These are phyloP conservation scores for Hypoxylon sp. DNA, from an alignment of 2,329 filamentous ascomycete species.

Conservation along the genomic window DNA sequence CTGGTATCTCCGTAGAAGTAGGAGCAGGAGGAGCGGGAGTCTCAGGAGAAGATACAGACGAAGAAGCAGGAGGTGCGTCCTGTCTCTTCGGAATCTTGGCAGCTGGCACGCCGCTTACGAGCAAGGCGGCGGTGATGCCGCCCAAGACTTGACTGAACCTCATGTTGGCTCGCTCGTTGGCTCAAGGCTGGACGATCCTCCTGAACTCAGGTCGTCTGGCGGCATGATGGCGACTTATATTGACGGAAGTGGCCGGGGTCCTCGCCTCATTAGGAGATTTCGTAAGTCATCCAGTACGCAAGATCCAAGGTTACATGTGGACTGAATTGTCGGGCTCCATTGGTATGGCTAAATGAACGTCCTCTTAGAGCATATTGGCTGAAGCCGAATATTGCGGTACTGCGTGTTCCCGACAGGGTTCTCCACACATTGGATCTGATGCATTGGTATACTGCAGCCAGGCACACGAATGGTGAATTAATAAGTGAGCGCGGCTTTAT, in stretches of 20 bases:
- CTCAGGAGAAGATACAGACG: conserved; percentile 13
- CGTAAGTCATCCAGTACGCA: conserved; percentile 12
- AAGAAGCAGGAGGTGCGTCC: conserved; percentile 21
- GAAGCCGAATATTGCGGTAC: conserved; percentile 41
- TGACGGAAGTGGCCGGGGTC: conserved; percentile 8
- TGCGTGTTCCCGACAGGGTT: conserved; percentile 46
- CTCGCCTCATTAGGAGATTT: conserved; percentile 24
- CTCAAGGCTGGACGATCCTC: conserved; percentile 38
- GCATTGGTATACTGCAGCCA: conserved; percentile 26
- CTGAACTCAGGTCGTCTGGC: conserved; percentile 24
- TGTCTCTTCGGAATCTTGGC: conserved; percentile 40
- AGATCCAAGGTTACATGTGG: conserved; percentile 34
- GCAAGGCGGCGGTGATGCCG: conserved; percentile 45
- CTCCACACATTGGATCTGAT: conserved; percentile 47
- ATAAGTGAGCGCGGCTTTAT: conserved; percentile 18
- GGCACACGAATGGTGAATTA: conserved; percentile 36
- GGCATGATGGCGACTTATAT: conserved; percentile 40
- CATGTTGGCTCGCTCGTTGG: conserved; percentile 42
- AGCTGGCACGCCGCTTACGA: conserved; percentile 45
- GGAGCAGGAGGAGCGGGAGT: conserved; percentile 25
- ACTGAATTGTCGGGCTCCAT: conserved; percentile 24
- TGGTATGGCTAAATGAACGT: conserved; percentile 41
- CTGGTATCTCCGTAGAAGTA: conserved; percentile 21
- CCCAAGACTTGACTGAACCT: conserved; percentile 44
- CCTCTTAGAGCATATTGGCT: conserved; percentile 34